Evolutionary conservation across 768 basidiomycete genomes (phyloP), one percentile per base, ranked within the genome.

Genomic region (Amanita rimosa): DNA sequence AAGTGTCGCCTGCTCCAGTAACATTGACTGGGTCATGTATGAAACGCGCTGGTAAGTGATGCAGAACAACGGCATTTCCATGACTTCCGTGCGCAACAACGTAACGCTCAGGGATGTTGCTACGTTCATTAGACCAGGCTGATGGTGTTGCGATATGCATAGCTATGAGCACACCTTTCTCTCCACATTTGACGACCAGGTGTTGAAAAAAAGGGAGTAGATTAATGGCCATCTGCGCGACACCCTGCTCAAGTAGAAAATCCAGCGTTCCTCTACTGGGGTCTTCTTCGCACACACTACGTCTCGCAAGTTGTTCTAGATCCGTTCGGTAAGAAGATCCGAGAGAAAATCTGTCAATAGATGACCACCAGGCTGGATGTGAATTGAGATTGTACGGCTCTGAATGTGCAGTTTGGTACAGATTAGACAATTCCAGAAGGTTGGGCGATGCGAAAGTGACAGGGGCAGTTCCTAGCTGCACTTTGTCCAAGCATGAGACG

Each of bases 1-100:
- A 75, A 3, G 88, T 83, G 64, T 97, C 94, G 0, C 94, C 94
- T 1, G 89, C 93, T 1, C 95, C 95, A 0, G 94, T 97, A 7
- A 90, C 88, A 55, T 83, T 93, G 17, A 83, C 65, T 5, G 78
- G 55, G 3, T 52, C 57, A 8, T 75, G 64, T 13, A 68, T 53
- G 1, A 63, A 59, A 14, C 74, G 55, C 6, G 88, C 71, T 9
- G 87, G 78, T 61, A 85, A 91, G 60, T 93, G 85, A 36, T 81
- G 79, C 26, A 94, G 41, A 5, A 87, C 72, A 6, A 90, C 59
- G 3, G 74, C 64, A 49, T 77, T 74, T 6, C 62, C 60, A 13
- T 68, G 60, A 19, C 64, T 64, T 6, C 76, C 77, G 22, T 66
- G 73, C 17, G 71, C 72, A 13, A 86, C 65, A 26, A 87, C 64